Percentiles rank a stretch among this genome's conserved stretches.
These are phyloP conservation scores for Rhodotorula sp. DNA, from an alignment of 1,284 basidiomycete species.

Conservation along the genomic window DNA sequence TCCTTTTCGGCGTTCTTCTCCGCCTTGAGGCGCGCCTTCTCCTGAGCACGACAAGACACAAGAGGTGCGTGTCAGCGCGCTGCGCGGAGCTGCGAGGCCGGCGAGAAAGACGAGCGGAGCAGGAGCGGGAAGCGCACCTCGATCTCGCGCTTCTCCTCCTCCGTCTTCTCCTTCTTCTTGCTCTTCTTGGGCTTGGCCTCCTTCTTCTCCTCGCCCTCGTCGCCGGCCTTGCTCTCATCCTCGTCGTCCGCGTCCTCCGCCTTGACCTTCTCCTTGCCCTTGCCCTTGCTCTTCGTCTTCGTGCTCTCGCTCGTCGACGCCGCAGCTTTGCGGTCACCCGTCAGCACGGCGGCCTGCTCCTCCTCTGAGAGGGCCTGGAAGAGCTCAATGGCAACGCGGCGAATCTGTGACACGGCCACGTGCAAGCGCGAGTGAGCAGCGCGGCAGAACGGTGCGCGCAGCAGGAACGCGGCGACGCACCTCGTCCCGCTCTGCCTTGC, in stretches of 20 bases:
- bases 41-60: conserved; percentile 1
- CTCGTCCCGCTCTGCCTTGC: conserved; percentile 34
- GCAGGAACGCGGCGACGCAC: conserved; percentile 3
- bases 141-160: conserved; percentile 8
- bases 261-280: conserved; percentile 24
- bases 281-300: conserved; percentile 7
- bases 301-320: background rate
- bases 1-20: conserved; percentile 34
- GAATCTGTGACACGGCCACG: conserved; percentile 11
- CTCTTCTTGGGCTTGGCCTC: conserved; percentile 14
- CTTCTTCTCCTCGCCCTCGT: conserved; percentile 11
- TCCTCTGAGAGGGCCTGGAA: conserved; percentile 17
- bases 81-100: too few relatives aligned
- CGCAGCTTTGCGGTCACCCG: background rate
- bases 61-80: background rate
- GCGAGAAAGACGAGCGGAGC: background rate
- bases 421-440: background rate
- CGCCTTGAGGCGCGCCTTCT: conserved; percentile 10
- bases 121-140: conserved; percentile 7
- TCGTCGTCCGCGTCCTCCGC: conserved; percentile 7
- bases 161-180: conserved; percentile 10
- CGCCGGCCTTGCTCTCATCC: conserved; percentile 12
- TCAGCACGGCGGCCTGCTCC: conserved; percentile 28
- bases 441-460: too few relatives aligned
- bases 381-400: conserved; percentile 7